Evolutionary conservation across 331 rosid genomes (phyloP).

Genomic region (Pyracantha coccinea): DNA sequence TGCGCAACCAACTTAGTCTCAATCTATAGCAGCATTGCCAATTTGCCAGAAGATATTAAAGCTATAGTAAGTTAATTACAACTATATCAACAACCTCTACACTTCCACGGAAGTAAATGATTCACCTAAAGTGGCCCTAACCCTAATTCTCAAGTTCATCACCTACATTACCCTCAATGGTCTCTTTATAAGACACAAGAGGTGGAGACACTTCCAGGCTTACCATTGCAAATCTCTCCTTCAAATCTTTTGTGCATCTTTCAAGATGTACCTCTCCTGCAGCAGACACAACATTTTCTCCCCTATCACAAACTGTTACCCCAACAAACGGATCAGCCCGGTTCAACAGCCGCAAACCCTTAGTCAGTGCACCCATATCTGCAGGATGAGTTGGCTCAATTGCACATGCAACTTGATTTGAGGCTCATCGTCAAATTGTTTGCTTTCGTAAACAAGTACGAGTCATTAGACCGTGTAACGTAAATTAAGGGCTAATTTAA

Average conservation of each 20-base stretch:
- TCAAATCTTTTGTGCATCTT: constrained; percentile 75
- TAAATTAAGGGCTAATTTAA: neutral
- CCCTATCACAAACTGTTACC: constrained; percentile 69
- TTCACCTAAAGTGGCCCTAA: neutral
- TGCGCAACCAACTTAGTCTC: too few species aligned
- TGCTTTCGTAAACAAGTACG: too few species aligned
- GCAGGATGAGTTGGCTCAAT: constrained; percentile 82
- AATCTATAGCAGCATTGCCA: too few species aligned
- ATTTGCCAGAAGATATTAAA: neutral
- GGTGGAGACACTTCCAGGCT: constrained; percentile 72
- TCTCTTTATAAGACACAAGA: constrained; percentile 72
- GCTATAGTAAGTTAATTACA: neutral
- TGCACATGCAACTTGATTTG: constrained; percentile 25
- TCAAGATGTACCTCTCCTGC: constrained; percentile 89
- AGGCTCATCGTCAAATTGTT: neutral
- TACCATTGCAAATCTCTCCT: constrained; percentile 79
- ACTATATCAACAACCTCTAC: neutral
- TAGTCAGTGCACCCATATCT: constrained; percentile 51
- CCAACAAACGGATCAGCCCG: constrained; percentile 83
- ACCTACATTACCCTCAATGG: constrained; percentile 56
- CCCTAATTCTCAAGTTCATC: constrained; percentile 30
- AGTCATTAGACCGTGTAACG: neutral
- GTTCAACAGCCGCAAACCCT: constrained; percentile 71
- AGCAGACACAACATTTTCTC: constrained; percentile 73
- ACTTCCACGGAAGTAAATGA: neutral